Evolutionary conservation across 1,284 basidiomycete genomes (phyloP).

Genomic region (Meira nashicola): DNA sequence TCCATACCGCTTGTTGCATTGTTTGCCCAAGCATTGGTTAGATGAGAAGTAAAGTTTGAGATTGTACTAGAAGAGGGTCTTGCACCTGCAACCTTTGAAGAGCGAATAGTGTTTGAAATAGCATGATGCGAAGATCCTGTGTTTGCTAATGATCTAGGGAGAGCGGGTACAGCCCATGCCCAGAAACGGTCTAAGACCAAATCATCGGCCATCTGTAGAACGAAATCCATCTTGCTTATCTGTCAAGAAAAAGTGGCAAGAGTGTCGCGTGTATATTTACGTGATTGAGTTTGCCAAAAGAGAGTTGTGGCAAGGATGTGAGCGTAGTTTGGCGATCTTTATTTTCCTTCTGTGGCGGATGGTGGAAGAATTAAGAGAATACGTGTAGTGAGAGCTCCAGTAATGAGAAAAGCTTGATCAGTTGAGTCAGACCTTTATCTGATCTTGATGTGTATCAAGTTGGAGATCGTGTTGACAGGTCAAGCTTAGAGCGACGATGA

Average conservation of each 20-base stretch:
- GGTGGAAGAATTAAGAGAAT: too few relatives aligned
- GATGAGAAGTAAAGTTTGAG: slow-evolving; percentile 12
- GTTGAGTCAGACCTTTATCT: too few relatives aligned
- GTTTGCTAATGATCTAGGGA: slow-evolving; percentile 7
- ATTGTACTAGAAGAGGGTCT: slow-evolving; percentile 12
- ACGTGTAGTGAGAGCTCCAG: too few relatives aligned
- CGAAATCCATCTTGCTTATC: slow-evolving; percentile 27
- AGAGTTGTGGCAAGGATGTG: too few relatives aligned
- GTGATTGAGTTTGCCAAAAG: neutral
- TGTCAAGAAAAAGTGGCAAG: neutral
- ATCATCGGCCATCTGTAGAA: slow-evolving; percentile 32
- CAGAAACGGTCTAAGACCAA: slow-evolving; percentile 31
- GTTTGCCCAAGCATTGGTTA: slow-evolving; percentile 6
- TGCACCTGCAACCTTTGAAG: slow-evolving; percentile 12
- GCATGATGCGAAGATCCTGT: neutral
- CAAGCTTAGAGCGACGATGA: too few relatives aligned
- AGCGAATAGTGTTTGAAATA: neutral
- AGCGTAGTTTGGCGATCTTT: too few relatives aligned
- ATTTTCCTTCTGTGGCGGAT: too few relatives aligned
- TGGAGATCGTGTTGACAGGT: too few relatives aligned
- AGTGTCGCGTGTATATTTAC: neutral
- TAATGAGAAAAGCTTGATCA: too few relatives aligned
- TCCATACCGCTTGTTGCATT: neutral
- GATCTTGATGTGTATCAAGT: too few relatives aligned
- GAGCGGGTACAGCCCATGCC: slow-evolving; percentile 21